Evolutionary conservation across 257 asterid genomes (phyloP).

Genomic region (Primulina huaijiensis): DNA sequence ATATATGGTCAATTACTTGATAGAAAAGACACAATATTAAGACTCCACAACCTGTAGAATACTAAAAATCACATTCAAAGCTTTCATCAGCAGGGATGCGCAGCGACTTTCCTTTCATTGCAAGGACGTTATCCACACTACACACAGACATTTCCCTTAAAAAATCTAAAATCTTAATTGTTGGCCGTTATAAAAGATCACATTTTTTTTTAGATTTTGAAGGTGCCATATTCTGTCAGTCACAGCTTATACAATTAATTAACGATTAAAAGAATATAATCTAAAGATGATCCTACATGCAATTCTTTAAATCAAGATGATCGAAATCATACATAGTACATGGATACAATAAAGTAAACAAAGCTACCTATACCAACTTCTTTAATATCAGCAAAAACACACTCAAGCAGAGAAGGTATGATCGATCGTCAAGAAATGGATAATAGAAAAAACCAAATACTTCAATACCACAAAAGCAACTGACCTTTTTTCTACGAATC

Average conservation of each 20-base stretch:
- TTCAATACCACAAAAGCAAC: constrained; percentile 15
- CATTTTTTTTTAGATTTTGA: background rate
- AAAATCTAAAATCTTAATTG: too few relatives aligned
- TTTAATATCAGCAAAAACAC: constrained; percentile 24
- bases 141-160: background rate
- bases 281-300: too few relatives aligned
- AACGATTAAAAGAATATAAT: too few relatives aligned
- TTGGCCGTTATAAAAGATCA: background rate
- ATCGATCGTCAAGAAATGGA: constrained; percentile 18
- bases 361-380: constrained; percentile 17
- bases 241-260: background rate
- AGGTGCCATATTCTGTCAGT: background rate
- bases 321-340: constrained; percentile 34
- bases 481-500: constrained; percentile 38
- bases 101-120: constrained; percentile 16
- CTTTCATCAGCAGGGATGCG: background rate
- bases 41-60: background rate
- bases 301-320: constrained; percentile 18
- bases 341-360: constrained; percentile 25
- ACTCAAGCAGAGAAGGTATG: constrained; percentile 13
- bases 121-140: background rate
- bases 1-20: constrained; percentile 6
- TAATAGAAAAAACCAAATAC: constrained; percentile 16
- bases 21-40: constrained; percentile 2
- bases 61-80: background rate